Evolutionary conservation across 1,139 yeast species (phyloP).

Genomic region (Geotrichum australiense): DNA sequence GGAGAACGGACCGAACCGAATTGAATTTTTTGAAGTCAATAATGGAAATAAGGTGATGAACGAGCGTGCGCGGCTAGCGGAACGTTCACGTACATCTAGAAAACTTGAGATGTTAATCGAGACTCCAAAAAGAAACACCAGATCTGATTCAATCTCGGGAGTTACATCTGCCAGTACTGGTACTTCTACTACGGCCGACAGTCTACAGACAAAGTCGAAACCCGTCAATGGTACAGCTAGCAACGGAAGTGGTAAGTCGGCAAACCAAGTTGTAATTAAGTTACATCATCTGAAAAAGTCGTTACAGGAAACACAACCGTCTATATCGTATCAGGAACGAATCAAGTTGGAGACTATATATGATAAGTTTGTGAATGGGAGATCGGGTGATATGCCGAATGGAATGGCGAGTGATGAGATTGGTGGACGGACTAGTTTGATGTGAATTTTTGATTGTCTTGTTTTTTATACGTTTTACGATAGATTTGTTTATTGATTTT

Average conservation of each 20-base stretch:
- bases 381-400: slow-evolving; percentile 87
- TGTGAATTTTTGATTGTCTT: slow-evolving; percentile 36
- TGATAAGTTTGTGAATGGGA: slow-evolving; percentile 61
- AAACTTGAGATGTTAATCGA: slow-evolving; percentile 40
- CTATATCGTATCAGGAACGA: slow-evolving; percentile 71
- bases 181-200: neutral
- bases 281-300: slow-evolving; percentile 57
- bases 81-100: slow-evolving; percentile 41
- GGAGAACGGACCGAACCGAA: slow-evolving; percentile 18
- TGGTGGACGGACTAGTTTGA: slow-evolving; percentile 76
- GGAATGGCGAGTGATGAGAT: slow-evolving; percentile 77
- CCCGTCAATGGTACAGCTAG: slow-evolving; percentile 8
- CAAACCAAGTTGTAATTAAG: slow-evolving; percentile 37
- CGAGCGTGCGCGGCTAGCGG: slow-evolving; percentile 36
- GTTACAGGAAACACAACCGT: slow-evolving; percentile 71
- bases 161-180: neutral
- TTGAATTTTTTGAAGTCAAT: slow-evolving; percentile 37
- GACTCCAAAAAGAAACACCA: neutral
- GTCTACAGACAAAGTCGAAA: too few species aligned
- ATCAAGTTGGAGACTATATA: slow-evolving; percentile 59
- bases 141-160: slow-evolving; percentile 5
- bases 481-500: too few species aligned
- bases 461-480: neutral
- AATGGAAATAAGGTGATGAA: slow-evolving; percentile 8
- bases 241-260: too few species aligned